Evolutionary conservation across 2,329 filamentous ascomycete genomes (phyloP), one percentile per base, ranked within the genome.

Genomic region (Lachnellula occidentalis): DNA sequence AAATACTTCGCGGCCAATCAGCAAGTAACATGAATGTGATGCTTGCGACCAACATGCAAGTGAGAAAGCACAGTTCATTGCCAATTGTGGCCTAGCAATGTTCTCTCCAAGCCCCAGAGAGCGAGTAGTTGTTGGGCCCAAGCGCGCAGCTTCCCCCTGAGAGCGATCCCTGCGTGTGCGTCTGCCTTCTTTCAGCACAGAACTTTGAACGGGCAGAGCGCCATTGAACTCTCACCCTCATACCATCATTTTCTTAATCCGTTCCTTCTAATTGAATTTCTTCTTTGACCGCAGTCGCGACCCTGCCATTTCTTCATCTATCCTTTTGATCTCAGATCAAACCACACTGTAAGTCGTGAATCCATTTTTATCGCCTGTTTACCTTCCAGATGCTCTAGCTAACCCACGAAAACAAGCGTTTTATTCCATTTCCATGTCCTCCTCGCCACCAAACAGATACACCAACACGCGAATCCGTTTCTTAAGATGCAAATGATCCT

Each of bases 401-500:
- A 27, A 31, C 19, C 27, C 21, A 42, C 27, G 36, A 42, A 37
- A 52, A 34, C 22, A 47, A 52, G 42, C 42, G 22, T 45, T 54
- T 50, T 54, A 39, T 37, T 50, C 21, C 22, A 34, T 34, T 46
- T 52, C 57, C 54, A 59, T 59, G 57, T 57, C 51, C 52, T 53
- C 47, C 46, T 41, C 46, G 22, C 34, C 15, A 11, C 15, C 12
- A 34, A 15, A n/a, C 41, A 41, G 34, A 55, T 45, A 43, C 57
- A 43, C 60, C 53, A 46, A 34, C 31, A 51, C 56, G 56, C 54
- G 34, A 37, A 47, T 50, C 48, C 52, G 34, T 39, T 41, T 50
- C 48, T 54, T 52, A 8, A 43, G 48, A 49, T 42, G 46, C 43
- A 45, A 45, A 51, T 55, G 48, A 42, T 43, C 34, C 39, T 31